These are phyloP conservation scores for Saturnispora silvae DNA, from an alignment of 805 yeast genomes.

Conservation along the genomic window DNA sequence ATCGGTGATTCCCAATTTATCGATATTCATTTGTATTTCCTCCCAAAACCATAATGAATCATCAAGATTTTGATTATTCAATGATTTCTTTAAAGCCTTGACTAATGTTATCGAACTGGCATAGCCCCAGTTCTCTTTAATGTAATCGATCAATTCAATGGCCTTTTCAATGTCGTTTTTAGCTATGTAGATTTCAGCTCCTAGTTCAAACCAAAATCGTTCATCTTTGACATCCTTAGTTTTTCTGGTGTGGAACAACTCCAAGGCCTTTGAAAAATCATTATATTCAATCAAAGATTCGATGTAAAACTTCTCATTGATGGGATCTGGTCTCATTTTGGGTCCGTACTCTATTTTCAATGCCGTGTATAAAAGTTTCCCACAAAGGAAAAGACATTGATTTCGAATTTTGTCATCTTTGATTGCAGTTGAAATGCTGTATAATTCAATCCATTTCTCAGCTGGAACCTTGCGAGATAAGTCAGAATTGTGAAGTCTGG, in stretches of 20 bases:
- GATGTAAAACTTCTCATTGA: constrained; percentile 41
- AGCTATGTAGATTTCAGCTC: constrained; percentile 31
- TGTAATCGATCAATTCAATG: constrained; percentile 23
- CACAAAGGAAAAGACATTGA: constrained; percentile 30
- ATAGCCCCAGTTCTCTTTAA: constrained; percentile 24
- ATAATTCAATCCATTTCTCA: constrained; percentile 28
- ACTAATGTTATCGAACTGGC: constrained; percentile 28
- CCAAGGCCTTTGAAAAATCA: constrained; percentile 27
- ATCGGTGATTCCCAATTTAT: constrained; percentile 19
- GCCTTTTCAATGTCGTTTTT: constrained; percentile 24
- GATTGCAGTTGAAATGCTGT: constrained; percentile 31
- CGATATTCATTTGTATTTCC: constrained; percentile 18
- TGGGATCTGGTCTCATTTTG: constrained; percentile 33
- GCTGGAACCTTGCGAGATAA: constrained; percentile 21
- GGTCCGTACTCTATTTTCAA: constrained; percentile 22
- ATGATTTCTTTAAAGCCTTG: constrained; percentile 26
- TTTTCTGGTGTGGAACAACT: constrained; percentile 28
- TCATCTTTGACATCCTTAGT: constrained; percentile 28
- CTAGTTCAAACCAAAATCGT: constrained; percentile 45
- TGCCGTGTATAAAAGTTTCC: constrained; percentile 32
- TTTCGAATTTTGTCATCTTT: constrained; percentile 24
- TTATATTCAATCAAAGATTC: constrained; percentile 31
- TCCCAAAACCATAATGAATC: constrained; percentile 27
- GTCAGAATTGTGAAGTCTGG: constrained; percentile 13
- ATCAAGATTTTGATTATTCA: constrained; percentile 18